A percentile compares a stretch with the other conserved stretches of the same genome.
Evolutionary conservation across 1,284 basidiomycete species (phyloP).

Genomic region (Trichosporon ovoides): DNA sequence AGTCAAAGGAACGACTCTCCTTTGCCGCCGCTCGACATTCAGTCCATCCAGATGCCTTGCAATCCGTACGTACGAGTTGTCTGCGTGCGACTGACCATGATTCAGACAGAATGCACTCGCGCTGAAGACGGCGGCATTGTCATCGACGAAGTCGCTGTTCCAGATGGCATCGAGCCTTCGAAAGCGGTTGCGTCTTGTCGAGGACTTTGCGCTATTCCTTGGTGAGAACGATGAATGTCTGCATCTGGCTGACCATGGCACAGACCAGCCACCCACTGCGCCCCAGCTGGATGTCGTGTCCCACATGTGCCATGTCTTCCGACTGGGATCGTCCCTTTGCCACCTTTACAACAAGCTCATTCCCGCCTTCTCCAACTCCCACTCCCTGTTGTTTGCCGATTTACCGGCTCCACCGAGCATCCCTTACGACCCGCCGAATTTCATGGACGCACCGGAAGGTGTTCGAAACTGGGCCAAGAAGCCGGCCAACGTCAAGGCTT

Average conservation of each 20-base stretch:
- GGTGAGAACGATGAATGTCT: slow-evolving; percentile 25
- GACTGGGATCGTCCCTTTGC: slow-evolving; percentile 87
- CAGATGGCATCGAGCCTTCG: slow-evolving; percentile 44
- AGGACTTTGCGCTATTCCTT: slow-evolving; percentile 45
- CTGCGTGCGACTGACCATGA: slow-evolving; percentile 8
- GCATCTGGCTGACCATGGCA: background rate
- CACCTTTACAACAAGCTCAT: slow-evolving; percentile 91
- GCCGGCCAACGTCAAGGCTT: slow-evolving; percentile 73
- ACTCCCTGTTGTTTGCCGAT: slow-evolving; percentile 53
- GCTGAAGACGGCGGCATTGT: slow-evolving; percentile 47
- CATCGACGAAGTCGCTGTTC: slow-evolving; percentile 44
- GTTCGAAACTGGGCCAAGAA: slow-evolving; percentile 59
- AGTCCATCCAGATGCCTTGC: slow-evolving; percentile 46
- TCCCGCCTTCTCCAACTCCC: slow-evolving; percentile 55
- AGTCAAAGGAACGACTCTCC: slow-evolving; percentile 39
- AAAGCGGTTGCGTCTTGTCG: slow-evolving; percentile 40
- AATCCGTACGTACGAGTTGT: slow-evolving; percentile 37
- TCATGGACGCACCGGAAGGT: slow-evolving; percentile 59
- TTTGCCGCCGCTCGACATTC: slow-evolving; percentile 41
- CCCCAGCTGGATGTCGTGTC: slow-evolving; percentile 60
- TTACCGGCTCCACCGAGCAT: slow-evolving; percentile 46
- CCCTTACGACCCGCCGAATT: slow-evolving; percentile 54
- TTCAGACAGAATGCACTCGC: slow-evolving; percentile 46
- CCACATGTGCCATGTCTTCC: slow-evolving; percentile 89
- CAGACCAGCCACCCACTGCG: slow-evolving; percentile 41